phyloP scores from a whole-genome alignment of 2,329 filamentous ascomycete genomes.

The Xylariomycetidae sp. region DNA sequence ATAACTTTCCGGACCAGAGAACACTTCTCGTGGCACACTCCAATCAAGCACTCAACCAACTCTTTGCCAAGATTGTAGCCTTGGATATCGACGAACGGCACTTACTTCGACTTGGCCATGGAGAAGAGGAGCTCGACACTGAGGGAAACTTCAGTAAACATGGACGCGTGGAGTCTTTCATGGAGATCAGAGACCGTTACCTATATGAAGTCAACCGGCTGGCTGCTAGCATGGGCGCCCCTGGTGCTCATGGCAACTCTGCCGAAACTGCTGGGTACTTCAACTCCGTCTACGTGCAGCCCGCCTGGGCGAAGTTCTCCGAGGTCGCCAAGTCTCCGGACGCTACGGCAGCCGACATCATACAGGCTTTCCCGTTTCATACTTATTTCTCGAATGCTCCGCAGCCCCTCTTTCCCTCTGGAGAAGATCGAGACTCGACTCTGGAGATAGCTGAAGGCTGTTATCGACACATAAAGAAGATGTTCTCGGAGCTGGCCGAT shows the following conservation, averaged over 20 bases:
- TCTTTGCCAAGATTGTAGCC: conserved; percentile 96
- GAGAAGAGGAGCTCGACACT: conserved; percentile 87
- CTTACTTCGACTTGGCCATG: conserved; percentile 84
- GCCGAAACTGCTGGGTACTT: conserved; percentile 98
- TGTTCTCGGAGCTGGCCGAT: conserved; percentile 89
- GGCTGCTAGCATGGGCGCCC: conserved; percentile 75
- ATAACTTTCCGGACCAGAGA: conserved; percentile 90
- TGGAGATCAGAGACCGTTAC: conserved; percentile 76
- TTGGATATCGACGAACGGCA: conserved; percentile 95
- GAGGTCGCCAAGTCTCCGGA: conserved; percentile 54
- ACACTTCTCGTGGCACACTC: conserved; percentile 93
- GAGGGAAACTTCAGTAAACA: conserved; percentile 88
- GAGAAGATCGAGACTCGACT: conserved; percentile 57
- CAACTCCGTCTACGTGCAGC: conserved; percentile 83
- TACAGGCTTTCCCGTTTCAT: conserved; percentile 79
- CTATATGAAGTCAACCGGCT: conserved; percentile 81
- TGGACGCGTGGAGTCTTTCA: conserved; percentile 89
- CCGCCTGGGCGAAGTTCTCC: conserved; percentile 82
- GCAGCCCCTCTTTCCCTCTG: conserved; percentile 71
- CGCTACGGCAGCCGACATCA: conserved; percentile 54
- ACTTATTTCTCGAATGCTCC: conserved; percentile 82
- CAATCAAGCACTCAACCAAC: conserved; percentile 94
- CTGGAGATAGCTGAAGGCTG: conserved; percentile 78
- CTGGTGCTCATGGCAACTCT: conserved; percentile 91
- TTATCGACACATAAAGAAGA: conserved; percentile 79